Base-by-base conservation (phyloP, 352 stramenopile genomes). In the Phytophthora pini region DNA sequence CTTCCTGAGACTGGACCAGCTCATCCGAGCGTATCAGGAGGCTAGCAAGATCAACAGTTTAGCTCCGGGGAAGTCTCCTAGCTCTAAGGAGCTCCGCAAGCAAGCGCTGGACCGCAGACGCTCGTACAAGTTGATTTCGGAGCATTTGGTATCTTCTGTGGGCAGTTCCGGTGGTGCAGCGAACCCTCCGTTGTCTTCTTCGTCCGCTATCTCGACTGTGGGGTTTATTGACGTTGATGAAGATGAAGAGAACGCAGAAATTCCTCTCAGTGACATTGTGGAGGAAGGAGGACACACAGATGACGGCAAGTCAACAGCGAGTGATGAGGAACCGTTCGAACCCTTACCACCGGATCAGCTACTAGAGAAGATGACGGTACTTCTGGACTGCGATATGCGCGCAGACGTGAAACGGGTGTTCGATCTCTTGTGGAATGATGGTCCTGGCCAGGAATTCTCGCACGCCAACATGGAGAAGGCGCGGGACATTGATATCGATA, bases 371-470 rank as follows among this genome's bases (percentile, higher is more conserved):
- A 92, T 87, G 77, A 89, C 81, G 1, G 59, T 83, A 15, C 55
- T 94, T 10, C 27, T 94, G 36, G 85, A 94, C 59, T 91, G 81
- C 20, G 85, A 94, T 39, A 38, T 94, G 53, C 78, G 73, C 4
- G 79, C 77, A 8, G 79, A 92, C 45, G 75, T 90, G 3, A 80
- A 86, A 34, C 65, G 65, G 31, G 76, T 89, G 20, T 92, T 91
- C 51, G 83, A 94, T 47, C 40, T 82, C 17, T 74, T 94, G 10
- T 92, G 82, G 79, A 80, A 84, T 36, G 76, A 93, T 60, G 82
- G 72, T 8, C 52, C 68, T 1, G 83, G 82, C 2, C 76, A 82
- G 26, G 58, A 70, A 15, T 94, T 94, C 47, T 72, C 75, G 20
- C 45, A 65, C 9, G 36, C 70, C 1, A 76, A 77, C 39, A 83